Percentiles rank a stretch among this genome's conserved stretches.
phyloP scores from a whole-genome alignment of 2,329 filamentous ascomycete species.

The Thielaviopsis punctulata region DNA sequence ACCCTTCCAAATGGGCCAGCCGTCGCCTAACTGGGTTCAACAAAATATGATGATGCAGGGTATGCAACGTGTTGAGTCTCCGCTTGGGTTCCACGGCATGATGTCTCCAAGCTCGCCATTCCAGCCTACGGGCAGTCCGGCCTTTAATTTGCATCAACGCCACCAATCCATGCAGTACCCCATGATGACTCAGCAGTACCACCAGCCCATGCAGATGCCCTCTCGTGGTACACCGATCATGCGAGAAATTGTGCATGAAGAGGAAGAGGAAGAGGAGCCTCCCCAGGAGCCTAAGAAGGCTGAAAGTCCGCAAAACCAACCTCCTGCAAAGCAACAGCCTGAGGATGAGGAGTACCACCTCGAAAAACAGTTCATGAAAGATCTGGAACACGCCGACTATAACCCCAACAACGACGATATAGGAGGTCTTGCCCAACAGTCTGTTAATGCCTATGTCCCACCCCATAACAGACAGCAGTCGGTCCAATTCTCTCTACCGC shows the following conservation, averaged over 20 bases:
- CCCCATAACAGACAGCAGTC: slow-evolving; percentile 28
- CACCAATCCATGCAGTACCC: slow-evolving; percentile 43
- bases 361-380: slow-evolving; percentile 61
- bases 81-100: slow-evolving; percentile 39
- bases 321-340: slow-evolving; percentile 68
- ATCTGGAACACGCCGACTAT: slow-evolving; percentile 64
- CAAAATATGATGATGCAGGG: slow-evolving; percentile 39
- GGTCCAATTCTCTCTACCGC: slow-evolving; percentile 29
- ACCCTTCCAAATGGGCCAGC: slow-evolving; percentile 50
- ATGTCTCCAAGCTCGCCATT: slow-evolving; percentile 48
- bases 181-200: slow-evolving; percentile 31
- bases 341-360: slow-evolving; percentile 75
- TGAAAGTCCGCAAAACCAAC: slow-evolving; percentile 29
- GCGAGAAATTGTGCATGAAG: slow-evolving; percentile 45
- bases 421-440: slow-evolving; percentile 11
- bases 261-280: slow-evolving; percentile 34
- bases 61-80: slow-evolving; percentile 42
- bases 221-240: slow-evolving; percentile 42
- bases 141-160: slow-evolving; percentile 32
- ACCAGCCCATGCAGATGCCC: slow-evolving; percentile 37
- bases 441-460: slow-evolving; percentile 14
- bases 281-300: slow-evolving; percentile 39
- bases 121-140: slow-evolving; percentile 24
- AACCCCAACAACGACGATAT: slow-evolving; percentile 40
- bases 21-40: slow-evolving; percentile 43